Evolutionary conservation across 768 basidiomycete species (phyloP).

Genomic region (Suillus brevipes): DNA sequence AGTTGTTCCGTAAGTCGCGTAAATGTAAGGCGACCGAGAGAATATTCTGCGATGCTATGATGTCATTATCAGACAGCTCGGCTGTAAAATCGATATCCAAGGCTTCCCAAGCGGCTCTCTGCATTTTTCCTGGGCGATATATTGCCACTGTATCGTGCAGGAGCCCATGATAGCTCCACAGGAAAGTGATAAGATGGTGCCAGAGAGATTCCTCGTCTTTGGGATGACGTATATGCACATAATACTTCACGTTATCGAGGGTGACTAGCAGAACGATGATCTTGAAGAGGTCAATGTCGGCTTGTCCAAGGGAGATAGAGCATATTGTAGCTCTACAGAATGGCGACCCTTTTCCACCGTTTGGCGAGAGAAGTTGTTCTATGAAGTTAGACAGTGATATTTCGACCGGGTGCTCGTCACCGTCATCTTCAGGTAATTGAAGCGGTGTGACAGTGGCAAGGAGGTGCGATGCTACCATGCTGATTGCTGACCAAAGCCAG

Average conservation of each 20-base stretch:
- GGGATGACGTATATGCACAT: background rate
- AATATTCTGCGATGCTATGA: background rate
- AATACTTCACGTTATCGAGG: background rate
- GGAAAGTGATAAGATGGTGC: background rate
- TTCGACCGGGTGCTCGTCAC: background rate
- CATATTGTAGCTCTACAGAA: background rate
- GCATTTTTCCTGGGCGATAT: background rate
- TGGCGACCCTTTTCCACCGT: background rate
- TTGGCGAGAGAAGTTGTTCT: constrained; percentile 6
- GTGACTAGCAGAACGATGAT: background rate
- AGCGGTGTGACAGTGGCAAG: constrained; percentile 1
- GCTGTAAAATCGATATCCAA: background rate
- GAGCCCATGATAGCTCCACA: background rate
- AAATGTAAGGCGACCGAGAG: background rate
- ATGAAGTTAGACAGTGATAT: background rate
- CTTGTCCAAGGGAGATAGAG: constrained; percentile 1
- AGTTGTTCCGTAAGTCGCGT: background rate
- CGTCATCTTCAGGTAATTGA: background rate
- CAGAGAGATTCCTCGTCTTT: background rate
- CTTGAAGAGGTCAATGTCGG: background rate
- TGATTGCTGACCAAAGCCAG: background rate
- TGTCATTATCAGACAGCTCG: background rate
- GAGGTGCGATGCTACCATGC: background rate
- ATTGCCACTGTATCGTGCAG: background rate
- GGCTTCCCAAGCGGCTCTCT: background rate